Evolutionary conservation across 176 grass and related monocot species (phyloP).

Genomic region (Bonia amplexicaulis): DNA sequence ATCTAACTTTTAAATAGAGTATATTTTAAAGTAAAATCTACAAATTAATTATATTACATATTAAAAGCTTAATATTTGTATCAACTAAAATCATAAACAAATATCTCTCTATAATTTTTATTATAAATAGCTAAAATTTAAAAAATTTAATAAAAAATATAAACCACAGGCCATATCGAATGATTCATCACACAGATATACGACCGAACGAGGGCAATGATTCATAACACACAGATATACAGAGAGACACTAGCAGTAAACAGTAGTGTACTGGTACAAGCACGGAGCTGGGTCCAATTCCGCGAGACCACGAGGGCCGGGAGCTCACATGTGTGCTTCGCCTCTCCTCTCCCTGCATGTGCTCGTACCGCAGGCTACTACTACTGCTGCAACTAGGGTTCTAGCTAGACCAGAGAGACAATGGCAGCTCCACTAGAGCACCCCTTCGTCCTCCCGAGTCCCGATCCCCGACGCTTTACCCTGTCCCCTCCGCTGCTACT

Average conservation of each 20-base stretch:
- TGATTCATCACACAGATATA: not conserved
- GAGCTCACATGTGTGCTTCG: slow-evolving; percentile 17
- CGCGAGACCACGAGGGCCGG: slow-evolving; percentile 8
- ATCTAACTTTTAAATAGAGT: too few species aligned
- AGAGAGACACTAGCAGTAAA: slow-evolving; percentile 21
- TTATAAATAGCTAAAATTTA: too few species aligned
- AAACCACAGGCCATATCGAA: too few species aligned
- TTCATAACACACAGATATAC: not conserved
- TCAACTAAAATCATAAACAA: too few species aligned
- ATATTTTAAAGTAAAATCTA: too few species aligned
- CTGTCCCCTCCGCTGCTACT: slow-evolving; percentile 19
- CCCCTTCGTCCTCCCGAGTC: not conserved
- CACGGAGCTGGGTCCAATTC: slow-evolving; percentile 11
- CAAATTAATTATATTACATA: too few species aligned
- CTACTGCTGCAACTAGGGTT: not conserved
- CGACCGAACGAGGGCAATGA: not conserved
- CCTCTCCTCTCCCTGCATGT: not conserved
- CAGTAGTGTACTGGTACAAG: slow-evolving; percentile 25
- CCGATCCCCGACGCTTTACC: slow-evolving; percentile 10
- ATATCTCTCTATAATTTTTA: too few species aligned
- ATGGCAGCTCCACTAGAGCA: slow-evolving; percentile 4
- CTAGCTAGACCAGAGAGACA: not conserved
- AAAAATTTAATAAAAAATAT: too few species aligned
- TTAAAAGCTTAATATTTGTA: too few species aligned
- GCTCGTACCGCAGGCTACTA: slow-evolving; percentile 1